Conservation (phyloP, 805 yeast genomes). For the Aciculoconidium aculeatum region DNA sequence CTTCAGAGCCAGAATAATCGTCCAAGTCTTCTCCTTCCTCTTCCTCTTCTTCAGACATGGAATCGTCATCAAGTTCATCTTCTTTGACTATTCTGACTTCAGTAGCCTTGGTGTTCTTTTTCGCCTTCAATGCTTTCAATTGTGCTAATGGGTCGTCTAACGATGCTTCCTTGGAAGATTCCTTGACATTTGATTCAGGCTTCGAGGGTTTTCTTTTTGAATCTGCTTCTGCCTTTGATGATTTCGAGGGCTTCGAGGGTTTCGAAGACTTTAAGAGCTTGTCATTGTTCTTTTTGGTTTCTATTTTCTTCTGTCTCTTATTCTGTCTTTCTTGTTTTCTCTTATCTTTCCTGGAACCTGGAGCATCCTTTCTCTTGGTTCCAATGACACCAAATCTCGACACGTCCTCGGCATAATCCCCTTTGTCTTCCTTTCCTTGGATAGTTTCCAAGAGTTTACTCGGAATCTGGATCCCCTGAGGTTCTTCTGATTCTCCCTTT, state of each 20-base stretch:
- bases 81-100: conserved; percentile 4
- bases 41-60: conserved; percentile 7
- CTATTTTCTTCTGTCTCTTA: conserved; percentile 7
- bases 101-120: conserved; percentile 6
- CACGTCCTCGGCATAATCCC: conserved; percentile 38
- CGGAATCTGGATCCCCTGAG: conserved; percentile 53
- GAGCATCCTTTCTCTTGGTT: conserved; percentile 20
- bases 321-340: conserved; percentile 31
- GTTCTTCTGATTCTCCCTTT: too few species aligned
- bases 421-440: conserved; percentile 33
- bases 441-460: conserved; percentile 50
- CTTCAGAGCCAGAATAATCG: conserved; percentile 22
- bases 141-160: conserved; percentile 24
- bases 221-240: conserved; percentile 10
- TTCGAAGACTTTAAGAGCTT: too few species aligned
- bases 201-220: not conserved
- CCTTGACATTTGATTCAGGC: not conserved
- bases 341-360: conserved; percentile 28
- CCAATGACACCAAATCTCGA: conserved; percentile 10
- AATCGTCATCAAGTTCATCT: conserved; percentile 19
- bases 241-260: too few species aligned
- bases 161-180: conserved; percentile 4
- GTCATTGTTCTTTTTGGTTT: conserved; percentile 3
- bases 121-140: conserved; percentile 15
- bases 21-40: conserved; percentile 2